A percentile compares a stretch with the other conserved stretches of the same genome.
phyloP scores from a whole-genome alignment of 257 asterid genomes.

The Cordia subcordata region DNA sequence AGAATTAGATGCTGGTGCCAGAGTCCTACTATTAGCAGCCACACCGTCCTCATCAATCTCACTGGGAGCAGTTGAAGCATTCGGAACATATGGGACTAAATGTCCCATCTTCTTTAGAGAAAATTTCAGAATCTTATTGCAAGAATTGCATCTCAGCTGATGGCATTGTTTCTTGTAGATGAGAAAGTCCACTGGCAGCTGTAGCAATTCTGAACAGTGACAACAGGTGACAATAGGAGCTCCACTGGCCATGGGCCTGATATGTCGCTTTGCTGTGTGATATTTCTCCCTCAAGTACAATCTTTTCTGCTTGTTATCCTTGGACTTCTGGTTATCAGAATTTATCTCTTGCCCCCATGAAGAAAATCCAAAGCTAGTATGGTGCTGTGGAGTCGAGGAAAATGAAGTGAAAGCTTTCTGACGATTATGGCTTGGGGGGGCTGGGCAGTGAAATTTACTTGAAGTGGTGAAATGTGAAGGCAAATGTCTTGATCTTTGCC shows the following conservation, averaged over 20 bases:
- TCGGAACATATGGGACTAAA: constrained; percentile 47
- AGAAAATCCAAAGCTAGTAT: constrained; percentile 46
- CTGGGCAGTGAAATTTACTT: constrained; percentile 15
- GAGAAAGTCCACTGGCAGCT: constrained; percentile 74
- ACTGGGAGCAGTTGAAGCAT: constrained; percentile 49
- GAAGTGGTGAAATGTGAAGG: constrained; percentile 31
- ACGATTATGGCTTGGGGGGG: constrained; percentile 22
- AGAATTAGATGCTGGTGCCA: constrained; percentile 22
- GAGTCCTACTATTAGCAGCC: constrained; percentile 18
- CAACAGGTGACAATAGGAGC: constrained; percentile 70
- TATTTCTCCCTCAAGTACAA: constrained; percentile 40
- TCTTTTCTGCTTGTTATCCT: constrained; percentile 34
- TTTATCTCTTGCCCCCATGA: constrained; percentile 33
- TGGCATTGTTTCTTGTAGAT: constrained; percentile 53
- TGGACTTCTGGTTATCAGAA: constrained; percentile 31
- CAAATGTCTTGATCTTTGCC: constrained; percentile 53
- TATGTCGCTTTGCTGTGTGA: constrained; percentile 38
- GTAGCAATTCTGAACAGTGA: constrained; percentile 61
- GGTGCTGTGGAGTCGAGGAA: constrained; percentile 50
- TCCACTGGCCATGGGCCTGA: constrained; percentile 77
- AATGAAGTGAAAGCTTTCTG: constrained; percentile 25
- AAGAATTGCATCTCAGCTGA: constrained; percentile 63
- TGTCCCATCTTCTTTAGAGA: constrained; percentile 42
- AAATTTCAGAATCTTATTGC: constrained; percentile 52
- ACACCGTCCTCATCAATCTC: constrained; percentile 33